These are phyloP conservation scores for Fusarium sp. DNA, from an alignment of 2,329 filamentous ascomycete species.

Conservation along the genomic window DNA sequence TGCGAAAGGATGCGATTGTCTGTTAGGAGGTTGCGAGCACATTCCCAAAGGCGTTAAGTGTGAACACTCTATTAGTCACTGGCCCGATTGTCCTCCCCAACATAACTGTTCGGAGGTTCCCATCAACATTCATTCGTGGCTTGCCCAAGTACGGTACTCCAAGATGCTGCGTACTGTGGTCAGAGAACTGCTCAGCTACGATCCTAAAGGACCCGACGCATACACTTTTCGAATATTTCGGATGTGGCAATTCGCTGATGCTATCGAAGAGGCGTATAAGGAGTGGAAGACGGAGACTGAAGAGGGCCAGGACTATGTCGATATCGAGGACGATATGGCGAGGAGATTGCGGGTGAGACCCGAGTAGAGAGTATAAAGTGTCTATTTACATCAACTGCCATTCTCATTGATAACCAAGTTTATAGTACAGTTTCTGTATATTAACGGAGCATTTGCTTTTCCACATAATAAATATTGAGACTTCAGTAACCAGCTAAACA, in stretches of 20 bases:
- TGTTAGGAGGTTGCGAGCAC: slow-evolving; percentile 41
- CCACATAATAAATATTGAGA: neutral
- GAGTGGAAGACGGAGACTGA: slow-evolving; percentile 48
- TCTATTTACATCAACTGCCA: neutral
- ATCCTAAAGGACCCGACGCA: slow-evolving; percentile 28
- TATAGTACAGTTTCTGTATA: neutral
- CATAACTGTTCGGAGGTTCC: slow-evolving; percentile 39
- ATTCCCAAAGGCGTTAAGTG: slow-evolving; percentile 14
- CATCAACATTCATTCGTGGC: slow-evolving; percentile 49
- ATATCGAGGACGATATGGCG: slow-evolving; percentile 48
- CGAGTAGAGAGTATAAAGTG: neutral
- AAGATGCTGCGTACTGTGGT: slow-evolving; percentile 41
- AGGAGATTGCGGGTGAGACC: neutral
- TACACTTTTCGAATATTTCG: neutral
- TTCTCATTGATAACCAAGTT: no score
- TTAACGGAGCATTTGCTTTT: neutral
- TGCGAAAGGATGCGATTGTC: slow-evolving; percentile 36
- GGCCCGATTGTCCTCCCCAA: slow-evolving; percentile 27
- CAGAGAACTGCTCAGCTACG: slow-evolving; percentile 41
- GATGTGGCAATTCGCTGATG: slow-evolving; percentile 19
- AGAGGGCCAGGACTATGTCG: slow-evolving; percentile 49
- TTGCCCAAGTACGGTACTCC: slow-evolving; percentile 48
- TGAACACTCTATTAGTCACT: slow-evolving; percentile 5
- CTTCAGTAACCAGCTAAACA: neutral
- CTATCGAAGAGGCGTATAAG: slow-evolving; percentile 44